phyloP scores from a whole-genome alignment of 1,284 basidiomycete species.

The Cryptococcus sp. region DNA sequence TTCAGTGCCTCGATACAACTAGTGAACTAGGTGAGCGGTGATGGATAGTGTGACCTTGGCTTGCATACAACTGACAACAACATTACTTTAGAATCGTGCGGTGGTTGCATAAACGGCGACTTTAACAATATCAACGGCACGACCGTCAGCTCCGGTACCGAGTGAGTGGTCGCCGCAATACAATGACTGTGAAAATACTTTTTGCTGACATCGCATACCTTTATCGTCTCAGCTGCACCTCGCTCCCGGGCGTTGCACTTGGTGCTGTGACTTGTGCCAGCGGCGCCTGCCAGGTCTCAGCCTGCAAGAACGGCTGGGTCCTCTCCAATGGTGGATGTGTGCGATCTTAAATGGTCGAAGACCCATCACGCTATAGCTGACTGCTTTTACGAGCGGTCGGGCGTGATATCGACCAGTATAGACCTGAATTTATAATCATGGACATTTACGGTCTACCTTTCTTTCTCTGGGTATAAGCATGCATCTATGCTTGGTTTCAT shows the following conservation, averaged over 20 bases:
- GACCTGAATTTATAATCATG: too few species aligned
- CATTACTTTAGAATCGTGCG: slow-evolving; percentile 26
- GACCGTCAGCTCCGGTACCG: slow-evolving; percentile 5
- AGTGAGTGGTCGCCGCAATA: slow-evolving; percentile 5
- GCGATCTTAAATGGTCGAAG: too few species aligned
- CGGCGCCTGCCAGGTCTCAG: slow-evolving; percentile 14
- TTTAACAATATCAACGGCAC: slow-evolving; percentile 1
- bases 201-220: neutral
- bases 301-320: slow-evolving; percentile 12
- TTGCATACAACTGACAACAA: too few species aligned
- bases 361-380: too few species aligned
- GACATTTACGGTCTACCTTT: too few species aligned
- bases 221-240: slow-evolving; percentile 14
- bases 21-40: slow-evolving; percentile 5
- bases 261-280: slow-evolving; percentile 17
- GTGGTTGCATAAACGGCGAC: slow-evolving; percentile 15
- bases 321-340: slow-evolving; percentile 11
- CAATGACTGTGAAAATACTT: too few species aligned
- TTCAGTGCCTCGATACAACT: slow-evolving; percentile 5
- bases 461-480: too few species aligned
- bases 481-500: too few species aligned
- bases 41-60: too few species aligned
- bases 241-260: slow-evolving; percentile 11
- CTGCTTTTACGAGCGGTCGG: too few species aligned
- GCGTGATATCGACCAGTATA: too few species aligned